Evolutionary conservation across 2,329 filamentous ascomycete genomes (phyloP), one percentile per base, ranked within the genome.

Genomic region (Arthroderma uncinatum): DNA sequence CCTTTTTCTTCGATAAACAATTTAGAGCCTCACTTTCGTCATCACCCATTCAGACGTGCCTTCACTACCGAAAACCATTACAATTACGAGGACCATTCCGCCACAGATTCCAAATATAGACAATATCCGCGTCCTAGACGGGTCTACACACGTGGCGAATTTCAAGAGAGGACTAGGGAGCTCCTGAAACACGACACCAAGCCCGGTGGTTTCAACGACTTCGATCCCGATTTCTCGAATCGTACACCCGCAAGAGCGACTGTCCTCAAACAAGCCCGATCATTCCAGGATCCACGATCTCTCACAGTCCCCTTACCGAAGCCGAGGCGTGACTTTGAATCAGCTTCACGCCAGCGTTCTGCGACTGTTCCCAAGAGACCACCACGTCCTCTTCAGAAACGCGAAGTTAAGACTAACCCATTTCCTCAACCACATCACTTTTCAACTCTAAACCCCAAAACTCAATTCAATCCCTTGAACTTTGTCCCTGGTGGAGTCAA

Each of bases 361-460:
- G 16, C 54, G 10, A 57, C 55, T 19, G 21, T n/a, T 33, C 48
- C 33, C 33, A 57, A 42, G 50, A 53, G 48, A 28, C 34, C n/a
- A 21, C 10, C n/a, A 2, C 34, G 12, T 39, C 23, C 9, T 21
- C 21, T 9, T 23, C 42, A 25, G 16, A 40, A 34, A 23, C 21
- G 23, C 16, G 34, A 16, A 42, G 19, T 50, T 42, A 33, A 47
- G 19, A 25, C 42, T 16, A 30, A 56, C 16, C 25, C 42, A 36
- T 56, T 60, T 23, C 59, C 59, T 25, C 59, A 56, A n/a, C 57
- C 61, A n/a, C 55, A 61, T 54, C 55, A 58, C n/a, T 63, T 63
- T 36, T 48, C 60, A 44, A 63, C 62, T 25, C 23, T 57, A 28
- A 59, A 54, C 28, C 56, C 39, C 33, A 56, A 48, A 37, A 37